Percentiles rank a stretch among this genome's conserved stretches.
These are phyloP conservation scores for Speleostelium caveatum DNA, from an alignment of 78 protist genomes.

Conservation along the genomic window DNA sequence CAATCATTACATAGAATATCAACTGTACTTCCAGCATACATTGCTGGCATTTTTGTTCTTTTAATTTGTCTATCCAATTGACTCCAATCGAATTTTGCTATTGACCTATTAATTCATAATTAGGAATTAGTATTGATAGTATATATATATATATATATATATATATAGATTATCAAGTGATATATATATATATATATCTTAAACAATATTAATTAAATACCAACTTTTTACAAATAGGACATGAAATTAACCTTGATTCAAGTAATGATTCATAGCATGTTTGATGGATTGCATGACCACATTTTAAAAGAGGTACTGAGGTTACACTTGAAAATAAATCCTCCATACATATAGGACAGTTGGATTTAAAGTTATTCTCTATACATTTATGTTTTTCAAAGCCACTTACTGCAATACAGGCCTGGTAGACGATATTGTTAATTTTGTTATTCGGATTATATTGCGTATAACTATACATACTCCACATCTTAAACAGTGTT, in stretches of 20 bases:
- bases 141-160: neutral
- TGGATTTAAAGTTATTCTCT: constrained; percentile 27
- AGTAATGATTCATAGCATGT: constrained; percentile 44
- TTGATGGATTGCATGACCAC: constrained; percentile 85
- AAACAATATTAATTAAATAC: neutral
- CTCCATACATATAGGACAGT: constrained; percentile 86
- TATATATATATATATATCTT: neutral
- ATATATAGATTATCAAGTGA: neutral
- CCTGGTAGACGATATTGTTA: neutral
- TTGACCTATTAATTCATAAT: constrained; percentile 6
- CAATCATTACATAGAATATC: constrained; percentile 84
- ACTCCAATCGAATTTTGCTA: constrained; percentile 34
- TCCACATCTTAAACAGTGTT: constrained; percentile 34
- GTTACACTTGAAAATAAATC: constrained; percentile 74
- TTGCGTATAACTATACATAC: neutral
- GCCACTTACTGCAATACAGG: neutral
- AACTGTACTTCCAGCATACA: constrained; percentile 53
- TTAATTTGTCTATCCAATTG: constrained; percentile 22
- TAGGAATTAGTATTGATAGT: neutral
- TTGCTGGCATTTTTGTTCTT: constrained; percentile 75
- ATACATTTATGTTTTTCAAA: constrained; percentile 76
- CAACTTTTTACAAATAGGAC: constrained; percentile 87
- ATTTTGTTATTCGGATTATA: too few relatives aligned
- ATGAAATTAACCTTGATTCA: neutral
- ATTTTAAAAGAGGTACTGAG: constrained; percentile 13